Evolutionary conservation across 2,329 filamentous ascomycete genomes (phyloP), one percentile per base, ranked within the genome.

Genomic region (Aureobasidium namibiae): DNA sequence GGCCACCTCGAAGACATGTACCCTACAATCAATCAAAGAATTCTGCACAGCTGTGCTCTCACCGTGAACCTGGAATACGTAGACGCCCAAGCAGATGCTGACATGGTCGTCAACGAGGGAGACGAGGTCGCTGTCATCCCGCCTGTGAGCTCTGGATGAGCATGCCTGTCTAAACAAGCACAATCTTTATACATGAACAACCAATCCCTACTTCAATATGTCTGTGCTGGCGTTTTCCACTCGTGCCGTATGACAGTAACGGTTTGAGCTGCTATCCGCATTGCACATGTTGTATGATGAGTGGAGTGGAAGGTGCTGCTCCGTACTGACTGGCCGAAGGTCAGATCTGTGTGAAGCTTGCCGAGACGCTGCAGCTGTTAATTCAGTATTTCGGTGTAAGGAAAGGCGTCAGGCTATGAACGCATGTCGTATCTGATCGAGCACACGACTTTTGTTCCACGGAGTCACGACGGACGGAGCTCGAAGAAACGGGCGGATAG

Each of bases 61-160:
- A 92, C 89, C 24, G 76, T 95, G 68, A 94, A 95, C 65, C 75
- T 92, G 57, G 82, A 89, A 61, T 95, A 95, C 74, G 84, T 92
- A 68, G 88, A 94, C 69, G 66, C 90, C 11, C 77, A 80, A 11
- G 76, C 78, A 5, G 77, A 77, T 33, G 72, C 72, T 18, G 72
- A 71, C 13, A 73, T 73, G 48, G 70, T 82, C 59, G 87, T 95
- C 60, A 74, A 83, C 54, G 83, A 83, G 63, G 88, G 86, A 29
- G 90, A 95, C 69, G 90, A 95, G 75, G 89, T 95, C 59, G 90
- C 88, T 42, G 87, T 95, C 36, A 92, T 95, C 60, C 90, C 90
- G 34, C 90, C 90, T 10, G 90, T 95, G 64, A 95, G 90, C 77
- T 91, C 90, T 38, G 90, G 90, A 4, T 94, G 72, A 81, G 34